These are phyloP conservation scores for Talaromyces sp. DNA, from an alignment of 2,329 filamentous ascomycete genomes.

Conservation along the genomic window DNA sequence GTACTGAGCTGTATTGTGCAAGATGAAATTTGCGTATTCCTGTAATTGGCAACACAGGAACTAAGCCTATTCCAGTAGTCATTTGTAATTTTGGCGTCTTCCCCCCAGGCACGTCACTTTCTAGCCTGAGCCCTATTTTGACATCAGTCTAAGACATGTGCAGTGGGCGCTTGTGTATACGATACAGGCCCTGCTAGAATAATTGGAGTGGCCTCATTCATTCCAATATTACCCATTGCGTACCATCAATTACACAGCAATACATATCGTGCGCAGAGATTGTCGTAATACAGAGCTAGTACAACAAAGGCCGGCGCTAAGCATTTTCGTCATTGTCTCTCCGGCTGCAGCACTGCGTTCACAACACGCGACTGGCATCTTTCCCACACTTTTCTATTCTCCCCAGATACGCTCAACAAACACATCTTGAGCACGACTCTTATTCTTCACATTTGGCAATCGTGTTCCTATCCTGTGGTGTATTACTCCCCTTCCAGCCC, in stretches of 20 bases:
- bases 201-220: neutral
- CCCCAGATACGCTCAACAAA: neutral
- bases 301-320: conserved; percentile 18
- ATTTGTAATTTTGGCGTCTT: neutral
- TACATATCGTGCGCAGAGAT: neutral
- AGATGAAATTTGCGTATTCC: neutral
- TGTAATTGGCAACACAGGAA: neutral
- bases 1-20: neutral
- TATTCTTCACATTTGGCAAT: neutral
- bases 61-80: neutral
- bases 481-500: neutral
- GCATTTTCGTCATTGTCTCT: conserved; percentile 25
- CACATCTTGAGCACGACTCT: neutral
- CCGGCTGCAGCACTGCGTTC: neutral
- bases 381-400: neutral
- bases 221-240: neutral
- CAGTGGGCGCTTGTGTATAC: neutral
- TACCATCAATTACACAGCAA: neutral
- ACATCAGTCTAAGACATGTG: neutral
- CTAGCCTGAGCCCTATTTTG: neutral
- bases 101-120: neutral
- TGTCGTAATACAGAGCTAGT: neutral
- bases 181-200: neutral
- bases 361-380: conserved; percentile 1
- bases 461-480: neutral